These are phyloP conservation scores for Dimargaris verticillata DNA, from an alignment of 192 early-diverging fungal species.

Conservation along the genomic window DNA sequence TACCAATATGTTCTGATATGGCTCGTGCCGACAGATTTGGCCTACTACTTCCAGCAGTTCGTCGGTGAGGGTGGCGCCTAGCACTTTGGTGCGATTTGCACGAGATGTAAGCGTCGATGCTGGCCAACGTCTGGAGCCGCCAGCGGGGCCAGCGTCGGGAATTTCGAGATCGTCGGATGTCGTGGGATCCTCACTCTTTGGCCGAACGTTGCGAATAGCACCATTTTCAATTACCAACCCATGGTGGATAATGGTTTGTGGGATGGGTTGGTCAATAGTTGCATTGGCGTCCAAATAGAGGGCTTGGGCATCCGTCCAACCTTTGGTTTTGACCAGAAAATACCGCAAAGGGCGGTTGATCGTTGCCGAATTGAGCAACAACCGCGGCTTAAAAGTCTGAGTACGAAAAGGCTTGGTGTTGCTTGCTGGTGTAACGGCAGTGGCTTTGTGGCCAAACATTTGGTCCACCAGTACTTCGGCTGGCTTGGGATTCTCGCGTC, in stretches of 20 bases:
- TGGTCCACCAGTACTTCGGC: conserved; percentile 3
- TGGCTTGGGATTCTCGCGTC: conserved; percentile 17
- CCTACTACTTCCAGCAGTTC: not conserved
- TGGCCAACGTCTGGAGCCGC: not conserved
- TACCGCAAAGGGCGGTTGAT: conserved; percentile 4
- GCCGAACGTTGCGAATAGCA: conserved; percentile 6
- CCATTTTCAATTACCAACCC: conserved; percentile 1
- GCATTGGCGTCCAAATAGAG: conserved; percentile 1
- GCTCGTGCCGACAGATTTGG: conserved; percentile 6
- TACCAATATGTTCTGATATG: conserved; percentile 1
- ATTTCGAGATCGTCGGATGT: not conserved
- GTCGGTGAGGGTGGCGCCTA: not conserved
- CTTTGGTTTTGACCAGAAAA: not conserved
- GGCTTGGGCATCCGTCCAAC: conserved; percentile 1
- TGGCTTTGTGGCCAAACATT: not conserved
- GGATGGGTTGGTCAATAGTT: not conserved
- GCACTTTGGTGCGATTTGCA: not conserved
- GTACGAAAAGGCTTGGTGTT: not conserved
- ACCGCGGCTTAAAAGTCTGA: not conserved
- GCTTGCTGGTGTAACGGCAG: not conserved
- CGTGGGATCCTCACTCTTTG: not conserved
- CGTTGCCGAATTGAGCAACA: conserved; percentile 9
- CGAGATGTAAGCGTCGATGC: not conserved
- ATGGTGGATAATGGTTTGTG: conserved; percentile 1
- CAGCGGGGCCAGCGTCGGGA: not conserved